Evolutionary conservation across 2,329 filamentous ascomycete genomes (phyloP).

Genomic region (Hymenotorrendiella dingleyae): DNA sequence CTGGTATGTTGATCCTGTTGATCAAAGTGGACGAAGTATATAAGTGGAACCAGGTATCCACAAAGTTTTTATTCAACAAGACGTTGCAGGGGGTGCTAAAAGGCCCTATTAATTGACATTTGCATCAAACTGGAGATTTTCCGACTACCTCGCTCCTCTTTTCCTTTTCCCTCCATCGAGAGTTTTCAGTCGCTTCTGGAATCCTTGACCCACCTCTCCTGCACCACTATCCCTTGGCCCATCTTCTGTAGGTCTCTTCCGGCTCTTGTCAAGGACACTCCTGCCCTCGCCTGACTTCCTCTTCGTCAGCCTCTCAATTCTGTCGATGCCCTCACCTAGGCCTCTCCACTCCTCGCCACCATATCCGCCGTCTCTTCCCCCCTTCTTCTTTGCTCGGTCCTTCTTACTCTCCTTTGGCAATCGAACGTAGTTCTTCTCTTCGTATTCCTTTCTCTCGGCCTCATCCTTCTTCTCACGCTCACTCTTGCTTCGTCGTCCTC

Average conservation of each 20-base stretch:
- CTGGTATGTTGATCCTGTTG: too few species aligned
- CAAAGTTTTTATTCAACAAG: too few species aligned
- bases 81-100: too few species aligned
- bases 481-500: constrained; percentile 75
- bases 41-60: too few species aligned
- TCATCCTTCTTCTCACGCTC: constrained; percentile 71
- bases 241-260: constrained; percentile 75
- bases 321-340: constrained; percentile 76
- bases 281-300: constrained; percentile 50
- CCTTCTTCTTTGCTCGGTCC: constrained; percentile 62
- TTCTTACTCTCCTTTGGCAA: constrained; percentile 86
- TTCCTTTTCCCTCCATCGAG: constrained; percentile 36
- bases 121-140: background rate
- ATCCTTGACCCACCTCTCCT: constrained; percentile 65
- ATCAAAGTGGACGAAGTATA: too few species aligned
- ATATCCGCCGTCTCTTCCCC: constrained; percentile 51
- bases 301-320: constrained; percentile 77
- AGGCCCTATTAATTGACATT: too few species aligned
- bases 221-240: constrained; percentile 60
- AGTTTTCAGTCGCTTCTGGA: constrained; percentile 62
- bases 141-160: constrained; percentile 25
- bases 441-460: constrained; percentile 74
- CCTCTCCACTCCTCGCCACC: constrained; percentile 93
- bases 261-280: constrained; percentile 69
- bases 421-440: constrained; percentile 87